These are phyloP conservation scores for Helichrysum umbraculigerum DNA, from an alignment of 129 eudicot genomes.

Conservation along the genomic window DNA sequence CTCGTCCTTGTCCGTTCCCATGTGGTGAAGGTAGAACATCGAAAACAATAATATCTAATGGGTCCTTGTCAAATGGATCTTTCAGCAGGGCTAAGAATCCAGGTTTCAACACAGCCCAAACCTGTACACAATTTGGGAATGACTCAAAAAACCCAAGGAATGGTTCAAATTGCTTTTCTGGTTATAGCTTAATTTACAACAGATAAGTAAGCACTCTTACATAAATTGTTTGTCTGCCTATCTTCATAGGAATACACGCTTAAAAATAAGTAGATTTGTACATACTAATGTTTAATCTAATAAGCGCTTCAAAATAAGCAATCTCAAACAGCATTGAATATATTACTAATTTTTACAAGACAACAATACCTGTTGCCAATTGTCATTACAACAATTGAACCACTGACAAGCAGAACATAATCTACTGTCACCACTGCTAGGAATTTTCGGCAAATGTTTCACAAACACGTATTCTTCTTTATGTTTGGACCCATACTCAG, in stretches of 20 bases:
- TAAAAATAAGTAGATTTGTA: neutral
- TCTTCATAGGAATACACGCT: neutral
- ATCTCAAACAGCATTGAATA: no score
- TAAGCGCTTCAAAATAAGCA: neutral
- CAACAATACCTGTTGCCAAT: constrained; percentile 85
- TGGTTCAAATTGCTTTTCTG: neutral
- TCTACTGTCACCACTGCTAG: constrained; percentile 46
- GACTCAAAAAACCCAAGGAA: neutral
- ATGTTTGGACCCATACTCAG: constrained; percentile 95
- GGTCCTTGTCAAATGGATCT: constrained; percentile 87
- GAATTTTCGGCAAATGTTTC: constrained; percentile 76
- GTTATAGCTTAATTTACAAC: neutral
- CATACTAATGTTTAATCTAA: neutral
- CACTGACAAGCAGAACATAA: constrained; percentile 67
- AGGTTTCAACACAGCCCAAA: constrained; percentile 98
- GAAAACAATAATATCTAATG: constrained; percentile 84
- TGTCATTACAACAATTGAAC: constrained; percentile 87
- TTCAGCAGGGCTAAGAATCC: constrained; percentile 90
- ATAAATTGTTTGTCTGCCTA: neutral
- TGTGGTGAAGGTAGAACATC: constrained; percentile 90
- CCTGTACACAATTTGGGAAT: constrained; percentile 50
- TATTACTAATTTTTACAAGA: neutral
- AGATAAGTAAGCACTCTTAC: neutral
- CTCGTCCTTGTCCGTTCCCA: constrained; percentile 71
- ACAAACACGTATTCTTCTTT: constrained; percentile 90